Evolutionary conservation across 805 yeast species (phyloP), one percentile per base, ranked within the genome.

Genomic region (Starmerella etchellsii): DNA sequence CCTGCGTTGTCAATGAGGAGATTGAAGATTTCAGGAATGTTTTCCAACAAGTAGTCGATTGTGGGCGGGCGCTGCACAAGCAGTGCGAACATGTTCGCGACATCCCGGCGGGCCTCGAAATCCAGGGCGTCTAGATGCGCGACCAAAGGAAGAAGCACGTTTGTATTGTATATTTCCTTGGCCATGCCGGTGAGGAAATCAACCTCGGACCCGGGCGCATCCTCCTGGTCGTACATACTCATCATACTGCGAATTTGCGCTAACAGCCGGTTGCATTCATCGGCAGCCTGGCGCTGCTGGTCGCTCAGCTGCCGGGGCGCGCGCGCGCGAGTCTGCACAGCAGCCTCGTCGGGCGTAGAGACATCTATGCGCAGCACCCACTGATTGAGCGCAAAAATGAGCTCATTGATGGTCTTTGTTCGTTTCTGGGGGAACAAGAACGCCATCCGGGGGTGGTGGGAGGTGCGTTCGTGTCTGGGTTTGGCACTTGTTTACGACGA

Each of bases 41-140:
- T 71, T 21, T 71, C 59, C 15, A 79, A 60, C 30, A 91, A 60
- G 58, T 85, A 82, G 54, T 88, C 95, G 16, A 84, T 87, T 0
- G 95, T 83, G 15, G 95, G 95, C 8, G 78, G 72, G 39, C 94
- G 75, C 52, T 87, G 74, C 47, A 91, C 68, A 31, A 93, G 68
- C 4, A 83, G 76, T 47, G 77, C 72, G 57, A 85, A 84, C 39
- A 91, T 58, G 4, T 73, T 64, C 4, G 75, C 69, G 14, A 84
- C 88, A 51, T 82, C 91, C 54, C 88, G 85, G 41, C 95, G 68
- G 34, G 93, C 75, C 56, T 91, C 97, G 61, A 91, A 87, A 48
- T 84, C 95, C 41, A 91, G 68, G 26, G 68, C 67, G n/a, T 63
- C 64, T 41, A 91, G 63, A 53, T 76, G 71, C 16, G 63, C 57